These are phyloP conservation scores for Collybia mongolica DNA, from an alignment of 768 basidiomycete genomes.

Conservation along the genomic window DNA sequence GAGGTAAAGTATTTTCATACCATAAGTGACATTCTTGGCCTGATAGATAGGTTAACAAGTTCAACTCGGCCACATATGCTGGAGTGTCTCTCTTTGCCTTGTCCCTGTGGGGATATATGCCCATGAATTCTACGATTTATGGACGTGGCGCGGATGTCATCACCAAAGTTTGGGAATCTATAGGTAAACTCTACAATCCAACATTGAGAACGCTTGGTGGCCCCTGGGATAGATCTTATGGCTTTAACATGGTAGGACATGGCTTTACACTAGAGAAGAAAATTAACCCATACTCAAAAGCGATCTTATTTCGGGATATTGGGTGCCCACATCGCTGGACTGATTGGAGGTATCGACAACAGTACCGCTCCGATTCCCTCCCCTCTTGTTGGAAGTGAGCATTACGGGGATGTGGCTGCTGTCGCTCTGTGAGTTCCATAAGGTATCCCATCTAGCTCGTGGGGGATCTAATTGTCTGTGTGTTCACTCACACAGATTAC, in stretches of 20 bases:
- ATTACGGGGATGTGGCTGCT: constrained; percentile 24
- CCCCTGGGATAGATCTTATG: constrained; percentile 28
- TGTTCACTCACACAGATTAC: constrained; percentile 12
- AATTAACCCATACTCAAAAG: constrained; percentile 6
- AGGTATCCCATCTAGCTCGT: not conserved
- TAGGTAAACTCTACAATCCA: constrained; percentile 25
- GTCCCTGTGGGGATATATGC: constrained; percentile 31
- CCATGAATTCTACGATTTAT: constrained; percentile 21
- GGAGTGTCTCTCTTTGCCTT: constrained; percentile 28
- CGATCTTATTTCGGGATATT: constrained; percentile 25
- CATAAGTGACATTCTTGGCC: not conserved
- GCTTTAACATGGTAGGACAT: constrained; percentile 22
- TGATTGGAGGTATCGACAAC: constrained; percentile 23
- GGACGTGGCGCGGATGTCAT: constrained; percentile 21
- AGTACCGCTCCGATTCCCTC: constrained; percentile 22
- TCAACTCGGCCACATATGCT: constrained; percentile 27
- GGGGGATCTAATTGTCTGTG: not conserved
- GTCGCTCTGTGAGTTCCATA: constrained; percentile 18
- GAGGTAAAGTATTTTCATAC: constrained; percentile 16
- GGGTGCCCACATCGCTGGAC: constrained; percentile 22
- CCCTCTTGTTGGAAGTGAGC: constrained; percentile 22
- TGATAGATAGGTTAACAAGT: constrained; percentile 12
- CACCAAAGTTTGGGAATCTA: constrained; percentile 19
- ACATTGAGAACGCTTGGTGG: constrained; percentile 24
- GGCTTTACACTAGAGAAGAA: too few species aligned